Base-by-base conservation (phyloP, 2,329 filamentous ascomycete genomes). In the Fusarium dlaminii region DNA sequence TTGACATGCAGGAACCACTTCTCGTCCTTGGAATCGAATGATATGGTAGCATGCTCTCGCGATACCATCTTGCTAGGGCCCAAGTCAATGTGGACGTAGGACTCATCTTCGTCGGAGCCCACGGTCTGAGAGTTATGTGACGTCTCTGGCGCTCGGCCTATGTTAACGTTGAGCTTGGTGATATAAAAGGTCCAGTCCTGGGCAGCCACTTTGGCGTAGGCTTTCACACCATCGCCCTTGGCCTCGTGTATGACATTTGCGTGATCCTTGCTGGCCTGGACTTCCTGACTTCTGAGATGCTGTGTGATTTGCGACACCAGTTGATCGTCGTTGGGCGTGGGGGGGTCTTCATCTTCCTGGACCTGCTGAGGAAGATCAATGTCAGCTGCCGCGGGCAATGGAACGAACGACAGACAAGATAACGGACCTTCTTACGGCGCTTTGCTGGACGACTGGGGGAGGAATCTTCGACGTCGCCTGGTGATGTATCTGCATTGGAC, bases 1-100 rank as follows among this genome's bases (percentile, higher is more conserved):
- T 96, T 95, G 72, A 98, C 94, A 48, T 90, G 86, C 58, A 99
- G 89, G 78, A 92, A 92, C 96, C 96, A 99, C 69, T 89, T 90
- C 75, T 90, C 91, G 42, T 87, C 84, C 46, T 91, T 90, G 24
- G 87, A 84, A 78, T 94, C 90, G 78, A 93, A 96, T 75, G 88
- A 90, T 58, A 96, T 93, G 77, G 91, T 87, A 17, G 93, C 93
- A 79, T 95, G 93, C 70, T 92, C 87, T 70, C 94, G 89, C 36
- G 94, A 96, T 40, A 96, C 91, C 79, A 93, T 91, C 84, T 96
- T 96, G 83, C 90, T 93, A 0, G 94, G 94, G 3, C 94, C 93
- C 37, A 99, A 87, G 80, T 99, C 96, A 76, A 99, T 96, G 80
- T 98, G 93, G 18, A 98, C 85, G 24, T 60, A 68, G 34, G 84